phyloP scores from a whole-genome alignment of 1,284 basidiomycete species.

The Naganishia cerealis region DNA sequence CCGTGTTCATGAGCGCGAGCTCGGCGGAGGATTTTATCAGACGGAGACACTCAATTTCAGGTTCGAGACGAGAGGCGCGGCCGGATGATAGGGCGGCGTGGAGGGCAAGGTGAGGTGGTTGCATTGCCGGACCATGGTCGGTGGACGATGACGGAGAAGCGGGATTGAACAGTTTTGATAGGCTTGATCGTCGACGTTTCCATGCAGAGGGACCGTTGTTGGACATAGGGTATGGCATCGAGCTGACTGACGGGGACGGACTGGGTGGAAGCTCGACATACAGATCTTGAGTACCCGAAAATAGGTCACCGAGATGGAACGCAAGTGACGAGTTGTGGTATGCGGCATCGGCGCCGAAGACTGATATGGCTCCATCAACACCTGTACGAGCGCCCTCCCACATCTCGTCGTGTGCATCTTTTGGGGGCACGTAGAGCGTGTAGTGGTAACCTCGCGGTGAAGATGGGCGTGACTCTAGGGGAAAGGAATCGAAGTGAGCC shows the following conservation, averaged over 20 bases:
- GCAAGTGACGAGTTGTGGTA: slow-evolving; percentile 50
- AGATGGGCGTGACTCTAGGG: slow-evolving; percentile 54
- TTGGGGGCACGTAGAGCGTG: slow-evolving; percentile 81
- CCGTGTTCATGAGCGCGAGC: slow-evolving; percentile 54
- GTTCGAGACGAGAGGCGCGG: slow-evolving; percentile 48
- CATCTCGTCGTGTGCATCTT: slow-evolving; percentile 73
- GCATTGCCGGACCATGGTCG: slow-evolving; percentile 15
- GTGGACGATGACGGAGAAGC: slow-evolving; percentile 36
- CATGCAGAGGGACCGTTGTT: slow-evolving; percentile 37
- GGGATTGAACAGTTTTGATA: slow-evolving; percentile 49
- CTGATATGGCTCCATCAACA: slow-evolving; percentile 61
- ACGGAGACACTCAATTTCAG: slow-evolving; percentile 52
- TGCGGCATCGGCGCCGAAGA: slow-evolving; percentile 74
- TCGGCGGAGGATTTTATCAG: slow-evolving; percentile 55
- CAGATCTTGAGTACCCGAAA: slow-evolving; percentile 42
- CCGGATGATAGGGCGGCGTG: slow-evolving; percentile 48
- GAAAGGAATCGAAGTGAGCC: slow-evolving; percentile 1
- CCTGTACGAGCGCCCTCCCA: slow-evolving; percentile 87
- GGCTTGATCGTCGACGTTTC: slow-evolving; percentile 45
- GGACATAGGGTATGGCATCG: slow-evolving; percentile 42
- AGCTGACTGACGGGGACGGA: slow-evolving; percentile 45
- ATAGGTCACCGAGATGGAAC: slow-evolving; percentile 43
- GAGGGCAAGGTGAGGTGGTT: slow-evolving; percentile 52
- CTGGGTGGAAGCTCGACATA: slow-evolving; percentile 54
- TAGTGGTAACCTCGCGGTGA: slow-evolving; percentile 77